phyloP scores from a whole-genome alignment of 2,329 filamentous ascomycete genomes.

The Ceratocystis colombiana region DNA sequence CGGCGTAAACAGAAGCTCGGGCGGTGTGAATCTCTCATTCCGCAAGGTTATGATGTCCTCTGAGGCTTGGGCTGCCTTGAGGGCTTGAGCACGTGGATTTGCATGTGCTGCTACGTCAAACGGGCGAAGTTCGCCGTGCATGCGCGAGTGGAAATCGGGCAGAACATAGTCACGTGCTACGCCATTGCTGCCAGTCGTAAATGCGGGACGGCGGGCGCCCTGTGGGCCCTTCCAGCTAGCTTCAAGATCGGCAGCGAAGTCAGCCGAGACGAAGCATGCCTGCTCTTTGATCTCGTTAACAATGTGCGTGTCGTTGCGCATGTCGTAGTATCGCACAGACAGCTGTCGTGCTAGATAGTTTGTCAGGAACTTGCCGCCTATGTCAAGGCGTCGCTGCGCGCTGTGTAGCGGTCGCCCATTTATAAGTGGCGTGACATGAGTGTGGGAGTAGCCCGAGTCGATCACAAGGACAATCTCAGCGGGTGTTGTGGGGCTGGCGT shows the following conservation, averaged over 20 bases:
- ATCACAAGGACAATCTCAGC: constrained; percentile 78
- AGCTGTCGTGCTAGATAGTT: constrained; percentile 86
- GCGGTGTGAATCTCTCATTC: constrained; percentile 84
- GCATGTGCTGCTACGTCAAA: constrained; percentile 60
- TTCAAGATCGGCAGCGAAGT: constrained; percentile 72
- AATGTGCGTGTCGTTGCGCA: constrained; percentile 86
- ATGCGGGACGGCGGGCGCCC: constrained; percentile 43
- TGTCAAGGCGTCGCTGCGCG: constrained; percentile 72
- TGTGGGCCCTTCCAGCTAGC: constrained; percentile 69
- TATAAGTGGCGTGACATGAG: constrained; percentile 78
- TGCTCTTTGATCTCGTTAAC: constrained; percentile 95
- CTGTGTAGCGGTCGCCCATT: constrained; percentile 69
- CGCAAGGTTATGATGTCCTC: constrained; percentile 80
- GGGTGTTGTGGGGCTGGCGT: constrained; percentile 39
- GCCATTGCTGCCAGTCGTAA: constrained; percentile 40
- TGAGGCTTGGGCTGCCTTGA: constrained; percentile 37
- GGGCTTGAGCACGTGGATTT: constrained; percentile 32
- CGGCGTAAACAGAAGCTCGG: constrained; percentile 81
- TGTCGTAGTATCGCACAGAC: constrained; percentile 85
- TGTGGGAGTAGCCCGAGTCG: constrained; percentile 88
- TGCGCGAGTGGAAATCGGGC: constrained; percentile 59
- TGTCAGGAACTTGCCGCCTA: constrained; percentile 86
- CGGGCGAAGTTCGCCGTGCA: constrained; percentile 60
- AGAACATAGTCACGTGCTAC: constrained; percentile 87
- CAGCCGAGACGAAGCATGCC: constrained; percentile 68